Evolutionary conservation across 257 asterid species (phyloP).

Genomic region (Rauvolfia tetraphylla): DNA sequence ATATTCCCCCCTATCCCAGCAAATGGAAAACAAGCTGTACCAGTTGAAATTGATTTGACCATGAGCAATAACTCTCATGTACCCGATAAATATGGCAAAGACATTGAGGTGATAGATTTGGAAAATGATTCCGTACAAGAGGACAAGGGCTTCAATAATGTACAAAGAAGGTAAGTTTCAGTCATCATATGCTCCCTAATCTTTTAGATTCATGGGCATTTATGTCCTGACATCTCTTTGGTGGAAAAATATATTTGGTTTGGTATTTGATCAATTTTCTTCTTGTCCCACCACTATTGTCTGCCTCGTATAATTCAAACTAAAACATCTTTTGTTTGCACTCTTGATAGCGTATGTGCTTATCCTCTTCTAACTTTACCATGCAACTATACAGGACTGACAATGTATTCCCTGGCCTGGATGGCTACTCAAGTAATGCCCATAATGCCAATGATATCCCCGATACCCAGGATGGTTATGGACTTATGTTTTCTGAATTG

Average conservation of each 20-base stretch:
- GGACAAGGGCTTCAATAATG: conserved; percentile 41
- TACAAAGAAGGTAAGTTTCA: conserved; percentile 59
- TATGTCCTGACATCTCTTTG: neutral
- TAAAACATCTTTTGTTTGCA: neutral
- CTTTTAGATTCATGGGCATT: neutral
- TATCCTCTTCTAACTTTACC: neutral
- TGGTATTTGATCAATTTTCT: neutral
- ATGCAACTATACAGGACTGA: conserved; percentile 54
- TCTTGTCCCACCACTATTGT: neutral
- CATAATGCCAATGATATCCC: conserved; percentile 51
- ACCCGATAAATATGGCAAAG: conserved; percentile 44
- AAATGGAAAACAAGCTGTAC: conserved; percentile 35
- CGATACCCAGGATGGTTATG: conserved; percentile 74
- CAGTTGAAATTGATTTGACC: conserved; percentile 70
- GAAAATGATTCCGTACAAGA: conserved; percentile 71
- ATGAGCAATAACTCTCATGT: conserved; percentile 39
- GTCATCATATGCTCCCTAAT: neutral
- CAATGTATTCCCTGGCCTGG: conserved; percentile 55
- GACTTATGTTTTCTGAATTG: conserved; percentile 79
- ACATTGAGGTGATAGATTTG: conserved; percentile 88
- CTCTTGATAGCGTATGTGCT: neutral
- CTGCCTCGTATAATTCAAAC: neutral
- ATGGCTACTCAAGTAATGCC: conserved; percentile 54
- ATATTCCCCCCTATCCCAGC: conserved; percentile 38
- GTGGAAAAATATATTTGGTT: neutral